Conservation (phyloP, 108 stramenopile genomes). For the Asterionellopsis glacialis region DNA sequence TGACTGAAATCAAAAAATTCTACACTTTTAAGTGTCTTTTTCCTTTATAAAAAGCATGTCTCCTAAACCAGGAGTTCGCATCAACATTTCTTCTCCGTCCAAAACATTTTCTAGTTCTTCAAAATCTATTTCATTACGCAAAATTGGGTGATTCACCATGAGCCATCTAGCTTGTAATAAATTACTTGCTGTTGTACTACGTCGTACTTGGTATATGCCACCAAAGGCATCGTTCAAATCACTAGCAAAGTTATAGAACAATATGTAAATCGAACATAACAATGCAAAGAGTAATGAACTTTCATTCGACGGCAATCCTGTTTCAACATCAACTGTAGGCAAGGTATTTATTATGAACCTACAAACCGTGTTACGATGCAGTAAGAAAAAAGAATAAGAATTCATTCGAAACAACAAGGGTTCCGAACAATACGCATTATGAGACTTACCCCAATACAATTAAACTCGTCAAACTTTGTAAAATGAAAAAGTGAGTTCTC, state of each 20-base stretch:
- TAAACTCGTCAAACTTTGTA: constrained; percentile 31
- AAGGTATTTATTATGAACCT: constrained; percentile 2
- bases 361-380: no score
- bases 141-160: constrained; percentile 50
- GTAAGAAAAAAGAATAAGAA: no score
- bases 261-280: constrained; percentile 43
- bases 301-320: constrained; percentile 35
- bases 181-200: constrained; percentile 44
- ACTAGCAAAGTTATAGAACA: constrained; percentile 60
- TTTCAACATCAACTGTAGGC: constrained; percentile 23
- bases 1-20: no score
- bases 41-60: neutral
- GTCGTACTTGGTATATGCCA: constrained; percentile 68
- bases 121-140: constrained; percentile 34
- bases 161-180: constrained; percentile 61
- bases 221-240: constrained; percentile 67
- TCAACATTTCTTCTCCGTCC: constrained; percentile 3
- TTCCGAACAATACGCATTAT: no score
- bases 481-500: constrained; percentile 55
- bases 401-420: no score
- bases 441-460: constrained; percentile 46
- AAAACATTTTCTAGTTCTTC: constrained; percentile 21
- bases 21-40: no score
- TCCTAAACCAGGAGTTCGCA: constrained; percentile 20
- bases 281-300: constrained; percentile 47